phyloP scores from a whole-genome alignment of 495 filamentous ascomycete species.

The Chaetomium cochliodes region DNA sequence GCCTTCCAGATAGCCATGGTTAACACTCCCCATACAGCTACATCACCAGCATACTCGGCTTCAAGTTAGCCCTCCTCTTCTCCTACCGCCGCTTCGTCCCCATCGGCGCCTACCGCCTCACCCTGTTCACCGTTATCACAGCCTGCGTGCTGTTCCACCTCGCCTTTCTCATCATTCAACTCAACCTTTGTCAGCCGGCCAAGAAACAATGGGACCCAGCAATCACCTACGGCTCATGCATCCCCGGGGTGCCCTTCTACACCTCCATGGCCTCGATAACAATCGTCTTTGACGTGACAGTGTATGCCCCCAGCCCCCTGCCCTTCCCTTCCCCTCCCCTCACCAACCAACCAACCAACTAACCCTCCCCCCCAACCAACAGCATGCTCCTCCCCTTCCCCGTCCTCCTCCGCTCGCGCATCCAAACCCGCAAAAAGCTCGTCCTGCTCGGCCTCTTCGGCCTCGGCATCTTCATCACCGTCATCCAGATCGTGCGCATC shows the following conservation, averaged over 20 bases:
- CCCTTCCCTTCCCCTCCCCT: neutral
- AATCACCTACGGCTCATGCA: slow-evolving; percentile 42
- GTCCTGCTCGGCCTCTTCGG: slow-evolving; percentile 49
- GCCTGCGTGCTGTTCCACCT: slow-evolving; percentile 37
- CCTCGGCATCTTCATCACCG: slow-evolving; percentile 54
- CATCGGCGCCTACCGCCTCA: slow-evolving; percentile 40
- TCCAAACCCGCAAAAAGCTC: slow-evolving; percentile 42
- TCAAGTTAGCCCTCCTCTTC: slow-evolving; percentile 52
- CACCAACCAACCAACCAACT: neutral
- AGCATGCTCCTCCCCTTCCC: slow-evolving; percentile 52
- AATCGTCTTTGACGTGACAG: slow-evolving; percentile 50
- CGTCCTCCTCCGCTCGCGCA: slow-evolving; percentile 46
- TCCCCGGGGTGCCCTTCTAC: slow-evolving; percentile 46
- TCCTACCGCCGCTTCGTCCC: slow-evolving; percentile 54
- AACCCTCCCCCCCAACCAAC: neutral
- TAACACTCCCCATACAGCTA: slow-evolving; percentile 35
- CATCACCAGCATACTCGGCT: slow-evolving; percentile 48
- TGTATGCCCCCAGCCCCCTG: no score
- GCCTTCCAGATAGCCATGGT: neutral
- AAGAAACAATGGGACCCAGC: slow-evolving; percentile 48
- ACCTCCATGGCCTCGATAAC: slow-evolving; percentile 42
- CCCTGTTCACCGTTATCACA: slow-evolving; percentile 38
- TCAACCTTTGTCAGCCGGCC: slow-evolving; percentile 49
- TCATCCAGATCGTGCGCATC: slow-evolving; percentile 56
- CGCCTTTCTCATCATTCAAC: slow-evolving; percentile 40